Evolutionary conservation across 1,139 yeast genomes (phyloP), one percentile per base, ranked within the genome.

Genomic region (Sugiyamaella pinicola): DNA sequence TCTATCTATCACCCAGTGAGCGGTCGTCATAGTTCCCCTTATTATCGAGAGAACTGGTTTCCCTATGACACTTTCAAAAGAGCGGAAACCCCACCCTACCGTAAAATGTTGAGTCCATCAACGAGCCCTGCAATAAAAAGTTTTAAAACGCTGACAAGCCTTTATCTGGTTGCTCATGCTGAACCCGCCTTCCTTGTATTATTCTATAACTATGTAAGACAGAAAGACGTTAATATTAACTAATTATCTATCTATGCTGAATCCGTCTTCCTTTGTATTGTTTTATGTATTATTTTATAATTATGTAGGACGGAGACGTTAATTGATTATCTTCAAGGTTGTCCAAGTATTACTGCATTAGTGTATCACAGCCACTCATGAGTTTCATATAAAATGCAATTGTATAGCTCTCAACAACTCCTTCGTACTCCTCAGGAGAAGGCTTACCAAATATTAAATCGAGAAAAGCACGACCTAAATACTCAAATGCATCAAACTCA

Each of bases 401-500:
- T 24, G 49, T 46, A 46, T 28, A 31, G 8, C 12, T 46, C 40
- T 35, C 43, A 4, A 29, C 35, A n/a, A 46, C 44, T 6, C 49
- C 49, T n/a, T 10, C 22, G 29, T 38, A 46, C 29, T 24, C 37
- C 5, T 15, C 19, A 1, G 44, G 38, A 6, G 43, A 28, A 3
- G 43, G 29, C 26, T 12, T 28, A 2, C 44, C 29, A 28, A 15
- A 46, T n/a, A 46, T 17, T 15, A 37, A 7, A 12, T 46, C 43
- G n/a, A 26, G 37, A 38, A 35, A 37, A 4, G 35, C 43, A 12
- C 37, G 49, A 22, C 49, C 43, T 9, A 46, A 31, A 15, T 1
- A 46, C 17, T 46, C 34, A 17, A 46, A 46, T 13, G 49, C 49
- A 4, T 28, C 49, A 9, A 46, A 38, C 19, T 46, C 49, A n/a